Evolutionary conservation across 2,329 filamentous ascomycete species (phyloP).

Genomic region (Scolecobasidium constrictum): DNA sequence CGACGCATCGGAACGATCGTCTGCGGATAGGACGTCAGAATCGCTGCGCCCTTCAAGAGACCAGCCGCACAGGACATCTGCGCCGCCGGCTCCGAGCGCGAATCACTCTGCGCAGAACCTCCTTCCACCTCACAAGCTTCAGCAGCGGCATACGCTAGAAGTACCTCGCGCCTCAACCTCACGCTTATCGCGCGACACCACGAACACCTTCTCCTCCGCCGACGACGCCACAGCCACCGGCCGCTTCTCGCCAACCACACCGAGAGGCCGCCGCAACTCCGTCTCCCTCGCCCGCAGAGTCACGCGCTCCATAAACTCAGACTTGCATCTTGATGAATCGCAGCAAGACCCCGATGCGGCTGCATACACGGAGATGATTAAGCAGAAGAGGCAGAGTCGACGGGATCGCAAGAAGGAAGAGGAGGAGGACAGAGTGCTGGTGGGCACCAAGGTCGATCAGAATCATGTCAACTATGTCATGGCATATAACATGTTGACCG

Average conservation of each 20-base stretch:
- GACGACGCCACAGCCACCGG: constrained; percentile 62
- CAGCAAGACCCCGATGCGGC: constrained; percentile 81
- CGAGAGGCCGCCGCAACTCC: constrained; percentile 60
- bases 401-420: constrained; percentile 77
- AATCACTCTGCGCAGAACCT: constrained; percentile 26
- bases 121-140: constrained; percentile 45
- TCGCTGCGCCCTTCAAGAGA: not conserved
- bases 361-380: constrained; percentile 85
- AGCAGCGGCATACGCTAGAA: constrained; percentile 80
- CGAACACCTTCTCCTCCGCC: constrained; percentile 26
- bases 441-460: constrained; percentile 96
- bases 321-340: constrained; percentile 72
- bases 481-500: constrained; percentile 98
- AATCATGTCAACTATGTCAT: constrained; percentile 95
- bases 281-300: constrained; percentile 68
- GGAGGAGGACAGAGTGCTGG: constrained; percentile 78
- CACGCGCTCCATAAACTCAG: constrained; percentile 77
- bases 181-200: constrained; percentile 56
- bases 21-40: not conserved
- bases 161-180: constrained; percentile 58
- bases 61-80: constrained; percentile 43
- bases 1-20: not conserved
- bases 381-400: constrained; percentile 83
- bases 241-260: constrained; percentile 64
- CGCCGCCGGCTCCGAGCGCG: constrained; percentile 49